These are phyloP conservation scores for Penicillium herquei DNA, from an alignment of 495 filamentous ascomycete species.

Conservation along the genomic window DNA sequence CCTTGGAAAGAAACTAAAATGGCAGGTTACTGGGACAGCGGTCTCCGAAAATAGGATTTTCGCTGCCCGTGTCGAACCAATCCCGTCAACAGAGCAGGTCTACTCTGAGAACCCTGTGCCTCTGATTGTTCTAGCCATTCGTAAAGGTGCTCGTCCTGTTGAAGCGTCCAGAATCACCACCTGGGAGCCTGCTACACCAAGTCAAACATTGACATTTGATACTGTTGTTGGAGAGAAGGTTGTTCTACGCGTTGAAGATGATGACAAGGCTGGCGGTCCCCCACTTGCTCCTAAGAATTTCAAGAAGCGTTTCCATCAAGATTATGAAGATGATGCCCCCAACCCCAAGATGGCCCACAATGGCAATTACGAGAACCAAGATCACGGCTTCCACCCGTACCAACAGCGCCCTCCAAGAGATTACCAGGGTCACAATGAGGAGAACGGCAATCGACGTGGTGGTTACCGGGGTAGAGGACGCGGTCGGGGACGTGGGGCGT, in stretches of 20 bases:
- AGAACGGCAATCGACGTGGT: slow-evolving; percentile 38
- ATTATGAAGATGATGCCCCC: slow-evolving; percentile 33
- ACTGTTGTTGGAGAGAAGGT: slow-evolving; percentile 85
- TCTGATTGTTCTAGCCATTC: slow-evolving; percentile 71
- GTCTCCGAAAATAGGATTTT: slow-evolving; percentile 77
- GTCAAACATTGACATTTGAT: slow-evolving; percentile 68
- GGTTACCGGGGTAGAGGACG: slow-evolving; percentile 45
- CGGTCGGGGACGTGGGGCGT: slow-evolving; percentile 43
- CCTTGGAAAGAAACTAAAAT: slow-evolving; percentile 74
- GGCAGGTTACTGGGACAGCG: slow-evolving; percentile 76
- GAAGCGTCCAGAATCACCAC: slow-evolving; percentile 80
- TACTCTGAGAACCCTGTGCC: slow-evolving; percentile 75
- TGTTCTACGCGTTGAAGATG: slow-evolving; percentile 73
- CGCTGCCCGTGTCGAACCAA: slow-evolving; percentile 76
- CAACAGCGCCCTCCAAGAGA: slow-evolving; percentile 6
- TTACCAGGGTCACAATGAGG: slow-evolving; percentile 17
- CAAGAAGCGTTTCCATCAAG: slow-evolving; percentile 41
- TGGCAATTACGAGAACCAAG: slow-evolving; percentile 15
- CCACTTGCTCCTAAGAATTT: slow-evolving; percentile 6
- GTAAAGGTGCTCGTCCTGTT: slow-evolving; percentile 67
- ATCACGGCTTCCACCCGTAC: slow-evolving; percentile 20
- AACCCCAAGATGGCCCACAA: slow-evolving; percentile 17
- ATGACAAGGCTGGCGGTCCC: slow-evolving; percentile 22
- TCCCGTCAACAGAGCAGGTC: slow-evolving; percentile 59
- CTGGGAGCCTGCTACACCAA: slow-evolving; percentile 74